Evolutionary conservation across 805 yeast genomes (phyloP).

Genomic region (Pichia cabralensis): DNA sequence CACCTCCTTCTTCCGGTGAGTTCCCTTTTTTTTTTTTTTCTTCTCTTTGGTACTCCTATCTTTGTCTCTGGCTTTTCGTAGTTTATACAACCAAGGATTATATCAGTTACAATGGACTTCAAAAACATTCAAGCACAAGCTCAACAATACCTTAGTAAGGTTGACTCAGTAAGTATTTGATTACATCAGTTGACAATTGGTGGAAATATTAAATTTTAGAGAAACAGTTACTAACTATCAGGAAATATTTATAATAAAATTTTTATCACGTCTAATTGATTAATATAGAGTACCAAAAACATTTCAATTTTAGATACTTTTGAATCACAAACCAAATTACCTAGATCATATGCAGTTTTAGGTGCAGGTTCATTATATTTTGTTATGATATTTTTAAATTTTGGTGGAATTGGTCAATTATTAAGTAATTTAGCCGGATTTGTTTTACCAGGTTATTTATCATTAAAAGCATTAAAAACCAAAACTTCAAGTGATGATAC

Average conservation of each 20-base stretch:
- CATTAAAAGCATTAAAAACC: conserved; percentile 77
- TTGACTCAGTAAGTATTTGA: conserved; percentile 17
- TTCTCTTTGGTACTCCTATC: too few relatives aligned
- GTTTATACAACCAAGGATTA: neutral
- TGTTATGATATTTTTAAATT: conserved; percentile 71
- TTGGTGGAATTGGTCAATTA: conserved; percentile 93
- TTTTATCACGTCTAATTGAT: neutral
- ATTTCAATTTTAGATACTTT: conserved; percentile 27
- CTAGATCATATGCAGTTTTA: conserved; percentile 78
- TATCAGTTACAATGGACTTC: conserved; percentile 19
- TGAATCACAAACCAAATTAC: conserved; percentile 40
- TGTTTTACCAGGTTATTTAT: conserved; percentile 80
- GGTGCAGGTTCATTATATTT: conserved; percentile 60
- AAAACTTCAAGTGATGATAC: conserved; percentile 66
- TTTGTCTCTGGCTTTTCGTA: too few relatives aligned
- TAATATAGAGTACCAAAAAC: conserved; percentile 19
- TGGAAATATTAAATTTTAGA: neutral
- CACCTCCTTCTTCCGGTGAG: too few relatives aligned
- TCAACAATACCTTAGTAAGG: conserved; percentile 15
- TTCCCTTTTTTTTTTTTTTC: too few relatives aligned
- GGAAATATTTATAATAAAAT: neutral
- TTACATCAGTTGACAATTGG: neutral
- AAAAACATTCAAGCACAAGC: conserved; percentile 21
- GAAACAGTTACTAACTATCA: too few relatives aligned
- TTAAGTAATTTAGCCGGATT: conserved; percentile 89